phyloP scores from a whole-genome alignment of 116 monocot genomes.

The Papilionanthe hybrid region DNA sequence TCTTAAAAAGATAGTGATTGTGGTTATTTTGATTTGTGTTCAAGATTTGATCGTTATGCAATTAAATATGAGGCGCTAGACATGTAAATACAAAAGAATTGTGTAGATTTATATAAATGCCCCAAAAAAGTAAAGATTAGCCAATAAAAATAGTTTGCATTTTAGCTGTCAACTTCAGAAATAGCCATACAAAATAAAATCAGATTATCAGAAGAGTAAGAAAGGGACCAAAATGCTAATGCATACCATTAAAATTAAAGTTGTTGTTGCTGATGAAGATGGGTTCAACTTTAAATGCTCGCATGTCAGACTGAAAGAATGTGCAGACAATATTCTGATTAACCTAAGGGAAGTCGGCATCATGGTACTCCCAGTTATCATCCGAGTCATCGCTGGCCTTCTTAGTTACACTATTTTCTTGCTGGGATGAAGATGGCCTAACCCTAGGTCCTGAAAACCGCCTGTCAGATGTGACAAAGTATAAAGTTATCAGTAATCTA shows the following conservation, averaged over 20 bases:
- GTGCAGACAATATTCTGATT: neutral
- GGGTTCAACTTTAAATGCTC: neutral
- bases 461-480: slow-evolving; percentile 1
- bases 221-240: neutral
- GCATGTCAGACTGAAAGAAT: neutral
- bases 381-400: slow-evolving; percentile 16
- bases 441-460: slow-evolving; percentile 14
- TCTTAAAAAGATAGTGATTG: too few species aligned
- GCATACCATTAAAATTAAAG: neutral
- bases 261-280: neutral
- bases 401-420: slow-evolving; percentile 10
- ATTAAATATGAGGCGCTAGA: too few species aligned
- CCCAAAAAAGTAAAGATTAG: too few species aligned
- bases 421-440: neutral
- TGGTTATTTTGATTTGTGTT: too few species aligned
- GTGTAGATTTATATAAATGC: too few species aligned
- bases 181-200: neutral
- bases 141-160: too few species aligned
- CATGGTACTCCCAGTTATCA: slow-evolving; percentile 36
- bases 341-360: slow-evolving; percentile 19
- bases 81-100: too few species aligned
- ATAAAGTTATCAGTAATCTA: neutral
- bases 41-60: too few species aligned
- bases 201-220: neutral
- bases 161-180: too few species aligned